Conservation (phyloP, 441 rosid genomes). For the Omphalea diandra region DNA sequence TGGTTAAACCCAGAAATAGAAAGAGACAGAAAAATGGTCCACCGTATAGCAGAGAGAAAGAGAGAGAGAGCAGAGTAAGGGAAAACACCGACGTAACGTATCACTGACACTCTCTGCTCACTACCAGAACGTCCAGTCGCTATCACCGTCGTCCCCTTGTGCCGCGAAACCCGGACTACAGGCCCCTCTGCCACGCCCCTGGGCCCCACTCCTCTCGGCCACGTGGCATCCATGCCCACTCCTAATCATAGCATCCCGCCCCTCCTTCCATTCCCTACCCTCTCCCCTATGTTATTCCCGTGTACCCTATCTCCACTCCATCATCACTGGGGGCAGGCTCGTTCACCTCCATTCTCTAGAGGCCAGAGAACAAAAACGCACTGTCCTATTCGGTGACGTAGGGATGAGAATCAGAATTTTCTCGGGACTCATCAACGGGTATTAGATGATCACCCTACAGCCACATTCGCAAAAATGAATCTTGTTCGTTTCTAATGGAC, state of each 20-base stretch:
- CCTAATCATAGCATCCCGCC: background rate
- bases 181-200: constrained; percentile 29
- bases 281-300: background rate
- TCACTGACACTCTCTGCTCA: constrained; percentile 37
- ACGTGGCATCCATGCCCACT: constrained; percentile 10
- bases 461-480: too few relatives aligned
- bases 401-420: constrained; percentile 2
- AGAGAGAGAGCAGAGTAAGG: background rate
- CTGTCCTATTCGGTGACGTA: background rate
- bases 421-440: constrained; percentile 16
- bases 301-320: background rate
- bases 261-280: background rate
- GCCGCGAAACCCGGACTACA: constrained; percentile 67
- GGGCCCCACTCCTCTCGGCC: background rate
- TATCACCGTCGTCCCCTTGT: constrained; percentile 38
- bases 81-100: constrained; percentile 39
- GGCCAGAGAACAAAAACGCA: background rate
- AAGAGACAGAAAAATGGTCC: background rate
- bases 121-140: constrained; percentile 39
- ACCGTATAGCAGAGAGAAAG: background rate
- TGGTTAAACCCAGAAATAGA: background rate
- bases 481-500: background rate
- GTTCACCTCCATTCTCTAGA: too few relatives aligned
- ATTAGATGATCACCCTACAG: too few relatives aligned
- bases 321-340: too few relatives aligned